phyloP scores from a whole-genome alignment of 768 basidiomycete species.

The Lanmaoa rubissima region DNA sequence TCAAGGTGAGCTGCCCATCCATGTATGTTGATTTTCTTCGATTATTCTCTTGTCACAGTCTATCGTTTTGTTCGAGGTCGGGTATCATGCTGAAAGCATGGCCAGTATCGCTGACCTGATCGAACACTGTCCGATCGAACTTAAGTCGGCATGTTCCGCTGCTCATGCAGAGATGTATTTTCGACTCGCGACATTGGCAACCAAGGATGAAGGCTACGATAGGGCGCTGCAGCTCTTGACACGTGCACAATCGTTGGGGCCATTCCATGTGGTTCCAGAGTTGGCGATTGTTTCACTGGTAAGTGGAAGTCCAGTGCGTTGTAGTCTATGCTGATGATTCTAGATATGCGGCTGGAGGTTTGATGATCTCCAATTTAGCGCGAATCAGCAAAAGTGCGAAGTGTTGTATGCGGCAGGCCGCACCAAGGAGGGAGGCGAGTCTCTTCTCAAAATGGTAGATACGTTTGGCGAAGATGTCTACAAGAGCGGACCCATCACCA shows the following conservation, averaged over 20 bases:
- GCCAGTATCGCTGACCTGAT: conserved; percentile 4
- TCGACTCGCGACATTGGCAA: conserved; percentile 1
- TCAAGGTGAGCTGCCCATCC: background rate
- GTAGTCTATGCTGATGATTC: background rate
- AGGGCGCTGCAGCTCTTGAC: background rate
- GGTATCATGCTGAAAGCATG: conserved; percentile 13
- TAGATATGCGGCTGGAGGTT: conserved; percentile 8
- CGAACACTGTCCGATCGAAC: background rate
- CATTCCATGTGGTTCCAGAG: background rate
- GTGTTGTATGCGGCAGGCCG: background rate
- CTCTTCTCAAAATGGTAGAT: no score
- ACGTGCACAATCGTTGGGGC: conserved; percentile 1
- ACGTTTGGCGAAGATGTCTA: no score
- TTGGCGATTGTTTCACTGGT: background rate
- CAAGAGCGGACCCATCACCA: no score
- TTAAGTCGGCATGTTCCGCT: background rate
- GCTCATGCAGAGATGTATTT: conserved; percentile 10
- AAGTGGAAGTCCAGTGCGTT: background rate
- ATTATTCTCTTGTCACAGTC: background rate
- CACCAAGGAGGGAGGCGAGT: no score
- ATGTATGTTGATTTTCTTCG: no score
- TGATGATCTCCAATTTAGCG: background rate
- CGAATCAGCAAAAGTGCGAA: background rate
- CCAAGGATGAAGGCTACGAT: background rate
- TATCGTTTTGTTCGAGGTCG: conserved; percentile 6